These are phyloP conservation scores for Penicillium hordei DNA, from an alignment of 2,329 filamentous ascomycete genomes.

Conservation along the genomic window DNA sequence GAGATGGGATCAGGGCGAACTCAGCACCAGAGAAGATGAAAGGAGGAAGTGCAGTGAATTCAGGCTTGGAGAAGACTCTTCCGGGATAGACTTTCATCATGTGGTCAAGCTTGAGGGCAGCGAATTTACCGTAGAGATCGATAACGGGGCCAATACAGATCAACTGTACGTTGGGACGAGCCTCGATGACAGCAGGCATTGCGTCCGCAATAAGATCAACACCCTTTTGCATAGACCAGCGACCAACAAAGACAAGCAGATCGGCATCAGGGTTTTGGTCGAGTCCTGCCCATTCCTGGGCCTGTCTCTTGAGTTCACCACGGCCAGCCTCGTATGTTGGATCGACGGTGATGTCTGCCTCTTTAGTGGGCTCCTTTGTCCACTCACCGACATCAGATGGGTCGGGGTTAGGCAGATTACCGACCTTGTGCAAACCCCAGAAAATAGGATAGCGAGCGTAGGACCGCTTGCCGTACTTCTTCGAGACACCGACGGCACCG, in stretches of 20 bases:
- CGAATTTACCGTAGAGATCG: slow-evolving; percentile 67
- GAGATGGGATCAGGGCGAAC: slow-evolving; percentile 66
- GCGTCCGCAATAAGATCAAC: slow-evolving; percentile 68
- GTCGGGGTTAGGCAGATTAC: slow-evolving; percentile 65
- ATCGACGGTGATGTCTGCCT: slow-evolving; percentile 54
- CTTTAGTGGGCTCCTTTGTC: slow-evolving; percentile 54
- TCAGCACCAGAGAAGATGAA: slow-evolving; percentile 68
- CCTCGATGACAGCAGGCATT: slow-evolving; percentile 62
- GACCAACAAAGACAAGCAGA: slow-evolving; percentile 66
- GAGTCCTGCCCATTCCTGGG: slow-evolving; percentile 67
- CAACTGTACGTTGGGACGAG: slow-evolving; percentile 60
- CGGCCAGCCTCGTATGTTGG: slow-evolving; percentile 55
- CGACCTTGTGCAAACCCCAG: slow-evolving; percentile 64
- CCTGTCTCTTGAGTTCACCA: slow-evolving; percentile 57
- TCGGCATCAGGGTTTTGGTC: slow-evolving; percentile 63
- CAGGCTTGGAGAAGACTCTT: slow-evolving; percentile 65
- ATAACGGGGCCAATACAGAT: slow-evolving; percentile 67
- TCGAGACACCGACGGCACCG: slow-evolving; percentile 67
- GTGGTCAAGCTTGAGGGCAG: slow-evolving; percentile 62
- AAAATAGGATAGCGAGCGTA: slow-evolving; percentile 68
- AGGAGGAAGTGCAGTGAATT: slow-evolving; percentile 65
- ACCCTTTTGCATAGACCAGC: slow-evolving; percentile 69
- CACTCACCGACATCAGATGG: slow-evolving; percentile 63
- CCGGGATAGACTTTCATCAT: slow-evolving; percentile 67
- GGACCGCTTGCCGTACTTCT: slow-evolving; percentile 68